Base-by-base conservation (phyloP, 2,329 filamentous ascomycete genomes). In the Aureobasidium melanogenum region DNA sequence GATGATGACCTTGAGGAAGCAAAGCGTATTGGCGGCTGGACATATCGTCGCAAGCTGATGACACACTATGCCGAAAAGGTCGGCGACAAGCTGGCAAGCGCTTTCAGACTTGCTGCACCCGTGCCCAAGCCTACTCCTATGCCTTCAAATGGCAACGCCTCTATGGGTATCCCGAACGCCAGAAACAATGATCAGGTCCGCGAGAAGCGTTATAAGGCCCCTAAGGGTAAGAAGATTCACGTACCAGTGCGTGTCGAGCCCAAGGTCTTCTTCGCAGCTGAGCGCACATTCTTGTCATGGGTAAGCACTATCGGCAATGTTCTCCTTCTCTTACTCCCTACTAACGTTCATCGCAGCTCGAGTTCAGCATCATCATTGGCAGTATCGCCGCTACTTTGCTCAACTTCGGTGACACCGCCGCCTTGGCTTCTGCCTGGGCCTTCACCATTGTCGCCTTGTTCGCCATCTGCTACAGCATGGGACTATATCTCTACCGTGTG, bases 251-350 rank as follows among this genome's bases (percentile, higher is more conserved):
- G 94, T 52, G 92, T 99, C 36, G 94, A 99, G 75, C 94, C 94
- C 36, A 99, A 99, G 77, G 94, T 99, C 55, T 96, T 91, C 74
- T 96, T 99, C 72, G 94, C 94, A 24, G 92, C 91, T 0, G 94
- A 99, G 75, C 85, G 94, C 66, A 99, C 94, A 0, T 99, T 97
- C 76, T 82, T 99, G 62, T 89, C 91, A 65, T 99, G 94, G 91
- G 86, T 88, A 76, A 77, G 84, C 70, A 48, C 6, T 51, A 3
- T 32, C 19, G 7, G 43, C 9, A 8, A 17, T 22, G 17, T 19
- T 17, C 24, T 34, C 19, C 6, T 15, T 38, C n/a, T 3, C 9
- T 34, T 14, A 24, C 7, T 17, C 8, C n/a, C 14, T 46, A 54
- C 58, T 63, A 41, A 60, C 36, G 15, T 15, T 14, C n/a, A 28